Evolutionary conservation across 257 asterid genomes (phyloP), one percentile per base, ranked within the genome.

Genomic region (Solanum appendiculatum): DNA sequence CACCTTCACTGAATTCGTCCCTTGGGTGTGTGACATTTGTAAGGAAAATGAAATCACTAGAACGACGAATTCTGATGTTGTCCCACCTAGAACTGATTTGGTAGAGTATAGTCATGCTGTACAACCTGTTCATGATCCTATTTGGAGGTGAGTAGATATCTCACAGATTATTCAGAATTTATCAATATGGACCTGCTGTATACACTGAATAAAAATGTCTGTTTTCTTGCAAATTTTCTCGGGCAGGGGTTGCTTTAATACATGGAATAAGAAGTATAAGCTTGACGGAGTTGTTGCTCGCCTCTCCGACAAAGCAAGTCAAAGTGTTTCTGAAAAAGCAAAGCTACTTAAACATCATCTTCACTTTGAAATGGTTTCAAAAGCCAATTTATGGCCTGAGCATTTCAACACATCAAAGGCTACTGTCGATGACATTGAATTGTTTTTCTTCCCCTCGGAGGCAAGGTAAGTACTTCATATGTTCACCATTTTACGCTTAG

Each of bases 401-500:
- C 91, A 94, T 80, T 95, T 95, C 83, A 25, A 46, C 82, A 90
- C 12, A 21, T 54, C 88, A 44, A 83, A 81, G 37, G 96, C 97
- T 14, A 81, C 86, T 74, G 89, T 86, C 69, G 94, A 90, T 36
- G 82, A 75, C 74, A 96, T 95, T 81, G 95, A 96, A 7, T 93
- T 95, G 54, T 96, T 92, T 90, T 94, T 96, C 92, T 93, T 95
- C 85, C 91, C 97, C n/a, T 75, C 88, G 5, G 83, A 89, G 48
- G 87, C 13, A 77, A 93, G 98, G 99, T 93, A 54, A 69, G 40
- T 9, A 16, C 27, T 78, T 15, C 27, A 15, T 16, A 27, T 44
- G 31, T 78, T 77, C 63, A 8, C 27, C 7, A 80, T 48, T 37
- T 44, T 16, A 14, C 36, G 16, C 56, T 54, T n/a, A 54, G 29